These are phyloP conservation scores for Caloboletus inedulis DNA, from an alignment of 1,284 basidiomycete genomes.

Conservation along the genomic window DNA sequence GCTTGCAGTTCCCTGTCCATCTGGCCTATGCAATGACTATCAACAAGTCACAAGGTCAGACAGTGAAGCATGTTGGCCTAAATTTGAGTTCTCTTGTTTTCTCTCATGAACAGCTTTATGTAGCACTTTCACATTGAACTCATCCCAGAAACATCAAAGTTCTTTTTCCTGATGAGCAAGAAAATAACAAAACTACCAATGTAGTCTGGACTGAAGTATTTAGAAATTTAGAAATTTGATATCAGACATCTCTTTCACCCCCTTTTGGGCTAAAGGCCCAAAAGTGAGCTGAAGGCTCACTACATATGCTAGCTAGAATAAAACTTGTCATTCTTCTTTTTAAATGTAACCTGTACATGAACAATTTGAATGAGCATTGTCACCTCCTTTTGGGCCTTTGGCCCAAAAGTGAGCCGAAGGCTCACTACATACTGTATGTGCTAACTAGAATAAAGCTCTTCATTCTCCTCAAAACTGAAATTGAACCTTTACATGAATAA, in stretches of 20 bases:
- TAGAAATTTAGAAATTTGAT: not conserved
- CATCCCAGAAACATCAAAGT: not conserved
- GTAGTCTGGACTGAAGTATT: not conserved
- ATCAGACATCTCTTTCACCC: not conserved
- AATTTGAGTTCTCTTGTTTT: not conserved
- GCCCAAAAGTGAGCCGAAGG: too few relatives aligned
- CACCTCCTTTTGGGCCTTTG: too few relatives aligned
- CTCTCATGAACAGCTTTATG: not conserved
- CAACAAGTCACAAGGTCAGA: slow-evolving; percentile 6
- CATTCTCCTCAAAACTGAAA: too few relatives aligned
- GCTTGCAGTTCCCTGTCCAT: not conserved
- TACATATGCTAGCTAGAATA: too few relatives aligned
- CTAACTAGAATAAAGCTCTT: too few relatives aligned
- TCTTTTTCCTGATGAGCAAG: not conserved
- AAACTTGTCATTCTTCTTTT: too few relatives aligned
- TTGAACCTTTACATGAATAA: too few relatives aligned
- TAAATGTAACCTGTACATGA: too few relatives aligned
- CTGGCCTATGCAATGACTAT: not conserved
- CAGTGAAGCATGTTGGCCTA: slow-evolving; percentile 9
- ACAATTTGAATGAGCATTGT: too few relatives aligned
- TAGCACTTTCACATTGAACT: not conserved
- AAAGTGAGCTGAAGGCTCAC: too few relatives aligned
- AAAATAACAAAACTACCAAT: not conserved
- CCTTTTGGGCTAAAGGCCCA: too few relatives aligned
- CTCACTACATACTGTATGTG: too few relatives aligned